Evolutionary conservation across 2,329 filamentous ascomycete genomes (phyloP).

Genomic region (Rutstroemia sydowiana): DNA sequence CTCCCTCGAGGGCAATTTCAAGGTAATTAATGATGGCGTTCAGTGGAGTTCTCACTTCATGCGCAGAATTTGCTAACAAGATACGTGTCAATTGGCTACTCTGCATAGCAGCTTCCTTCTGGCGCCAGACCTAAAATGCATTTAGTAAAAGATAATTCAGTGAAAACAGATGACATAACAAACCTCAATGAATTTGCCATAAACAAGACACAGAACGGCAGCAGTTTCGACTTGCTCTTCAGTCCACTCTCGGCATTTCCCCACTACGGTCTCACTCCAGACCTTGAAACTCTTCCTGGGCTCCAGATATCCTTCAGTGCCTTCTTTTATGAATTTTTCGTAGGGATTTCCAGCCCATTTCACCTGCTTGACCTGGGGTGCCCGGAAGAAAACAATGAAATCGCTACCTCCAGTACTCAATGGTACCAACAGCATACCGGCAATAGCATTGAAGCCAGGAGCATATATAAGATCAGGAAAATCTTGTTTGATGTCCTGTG

Average conservation of each 20-base stretch:
- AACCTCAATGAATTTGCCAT: constrained; percentile 83
- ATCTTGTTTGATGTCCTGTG: constrained; percentile 66
- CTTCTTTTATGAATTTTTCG: constrained; percentile 66
- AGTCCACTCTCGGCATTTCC: constrained; percentile 79
- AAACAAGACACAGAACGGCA: constrained; percentile 79
- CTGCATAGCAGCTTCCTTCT: constrained; percentile 79
- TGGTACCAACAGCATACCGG: constrained; percentile 75
- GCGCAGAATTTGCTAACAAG: constrained; percentile 38
- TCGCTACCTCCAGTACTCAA: constrained; percentile 70
- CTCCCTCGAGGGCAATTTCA: constrained; percentile 80
- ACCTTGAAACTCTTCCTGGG: constrained; percentile 72
- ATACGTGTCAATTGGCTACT: constrained; percentile 68
- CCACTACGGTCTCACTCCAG: constrained; percentile 69
- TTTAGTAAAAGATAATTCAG: too few relatives aligned
- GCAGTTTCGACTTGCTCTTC: constrained; percentile 87
- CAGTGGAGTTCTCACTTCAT: constrained; percentile 77
- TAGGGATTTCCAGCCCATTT: constrained; percentile 82
- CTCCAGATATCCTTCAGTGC: constrained; percentile 67
- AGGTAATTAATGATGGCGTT: constrained; percentile 97
- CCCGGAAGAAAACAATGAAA: constrained; percentile 86
- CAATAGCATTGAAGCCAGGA: constrained; percentile 73
- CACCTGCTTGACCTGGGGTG: constrained; percentile 65
- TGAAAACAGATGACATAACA: too few relatives aligned
- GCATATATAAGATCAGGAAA: constrained; percentile 76
- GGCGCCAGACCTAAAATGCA: too few relatives aligned